Evolutionary conservation across 2,329 filamentous ascomycete genomes (phyloP), one percentile per base, ranked within the genome.

Genomic region (Alternaria sp.): DNA sequence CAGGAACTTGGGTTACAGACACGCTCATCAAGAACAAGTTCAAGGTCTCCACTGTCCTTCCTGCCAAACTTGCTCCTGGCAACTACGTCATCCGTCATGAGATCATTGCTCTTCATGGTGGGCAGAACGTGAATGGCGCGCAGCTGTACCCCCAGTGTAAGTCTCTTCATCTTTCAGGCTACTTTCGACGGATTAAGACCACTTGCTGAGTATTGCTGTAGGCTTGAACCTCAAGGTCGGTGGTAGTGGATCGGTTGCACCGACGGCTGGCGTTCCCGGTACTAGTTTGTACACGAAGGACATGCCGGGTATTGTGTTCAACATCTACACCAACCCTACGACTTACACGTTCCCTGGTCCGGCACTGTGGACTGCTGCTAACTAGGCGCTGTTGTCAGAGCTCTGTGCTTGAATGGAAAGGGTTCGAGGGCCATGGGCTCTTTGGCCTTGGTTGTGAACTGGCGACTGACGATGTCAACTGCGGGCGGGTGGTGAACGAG

Each of bases 1-100:
- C 71, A 10, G 65, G 64, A 33, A 74, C 65, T 25, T 81, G 79
- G 79, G 75, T 69, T 5, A 77, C 78, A 14, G 78, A 81, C 57
- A 57, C 66, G 5, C 63, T 81, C 6, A 77, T 80, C 58, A 67
- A 71, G 41, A 82, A 86, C 78, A 83, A 87, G 58, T 82, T 82
- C 37, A 85, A 85, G 20, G 76, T 66, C 72, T 82, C 66, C 6
- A 75, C 83, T 11, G 80, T 77, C 3, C 79, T 87, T 21, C 85
- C 85, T 10, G 55, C 65, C 0, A 76, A 80, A 14, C 78, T 86
- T 44, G 76, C 72, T 21, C 69, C 82, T 0, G 86, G 86, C 3
- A 81, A 84, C 67, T 88, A 87, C 61, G 84, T 88, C 45, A 75
- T 88, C 41, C 81, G 86, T 11, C 85, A 87, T 68, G 86, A 88